Base-by-base conservation (phyloP, 2,329 filamentous ascomycete genomes). In the Periconia macrospinosa region DNA sequence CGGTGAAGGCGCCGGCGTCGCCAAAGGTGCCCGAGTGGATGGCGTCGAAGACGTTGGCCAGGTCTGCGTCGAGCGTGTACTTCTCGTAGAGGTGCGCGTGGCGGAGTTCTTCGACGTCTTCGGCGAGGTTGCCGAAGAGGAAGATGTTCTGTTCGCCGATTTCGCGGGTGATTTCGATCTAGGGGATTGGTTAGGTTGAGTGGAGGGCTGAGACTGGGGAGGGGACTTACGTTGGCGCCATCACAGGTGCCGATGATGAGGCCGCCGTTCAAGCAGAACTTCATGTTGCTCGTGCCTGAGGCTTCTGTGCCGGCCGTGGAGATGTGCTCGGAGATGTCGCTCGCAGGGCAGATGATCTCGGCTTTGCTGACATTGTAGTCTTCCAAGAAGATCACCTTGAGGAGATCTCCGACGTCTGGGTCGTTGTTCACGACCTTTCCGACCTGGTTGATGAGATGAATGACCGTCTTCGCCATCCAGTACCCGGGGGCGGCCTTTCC, bases 351-450 rank as follows among this genome's bases (percentile, higher is more conserved):
- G 68, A 99, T 97, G 69, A 97, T 92, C 78, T 99, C 94, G 2
- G 94, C 94, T 81, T 99, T 99, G 85, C 92, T 96, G 70, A 99
- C 94, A 63, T 99, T 99, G 84, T 99, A 99, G 77, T 99, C 94
- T 71, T 95, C 91, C 50, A 99, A 77, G 81, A 97, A 99, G 69
- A 99, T 87, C 49, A 99, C 94, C 82, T 99, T 99, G 70, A 99
- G 83, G 30, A 96, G 81, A 69, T 97, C 93, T 30, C 93, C 93
- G 69, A 97, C 87, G 33, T 97, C 94, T 42, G 86, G 81, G 68
- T 99, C 94, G 41, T 90, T 90, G 80, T 99, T 99, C 63, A 99
- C 88, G 2, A 97, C 90, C 15, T 86, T 79, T 3, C 91, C 92
- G 23, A 97, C 94, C 57, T 87, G 88, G 79, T 97, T 97, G 80